A percentile compares a stretch with the other conserved stretches of the same genome.
phyloP scores from a whole-genome alignment of 2,329 filamentous ascomycete species.

The Xylariales sp. region DNA sequence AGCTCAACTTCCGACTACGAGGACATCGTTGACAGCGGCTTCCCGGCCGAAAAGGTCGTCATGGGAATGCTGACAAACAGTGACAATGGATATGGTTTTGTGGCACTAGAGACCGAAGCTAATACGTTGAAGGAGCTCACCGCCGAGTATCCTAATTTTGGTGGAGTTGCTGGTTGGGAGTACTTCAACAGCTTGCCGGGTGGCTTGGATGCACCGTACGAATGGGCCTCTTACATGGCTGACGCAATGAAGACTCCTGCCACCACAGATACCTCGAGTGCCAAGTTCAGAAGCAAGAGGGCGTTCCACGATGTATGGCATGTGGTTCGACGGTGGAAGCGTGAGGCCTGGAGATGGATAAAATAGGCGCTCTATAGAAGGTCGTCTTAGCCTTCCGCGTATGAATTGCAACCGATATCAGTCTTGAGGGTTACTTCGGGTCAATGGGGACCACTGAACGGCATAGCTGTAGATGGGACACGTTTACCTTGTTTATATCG shows the following conservation, averaged over 20 bases:
- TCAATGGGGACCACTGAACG: no score
- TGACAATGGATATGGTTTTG: conserved; percentile 59
- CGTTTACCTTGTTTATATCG: no score
- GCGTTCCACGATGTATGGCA: conserved; percentile 6
- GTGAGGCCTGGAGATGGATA: conserved; percentile 6
- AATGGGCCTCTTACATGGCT: conserved; percentile 57
- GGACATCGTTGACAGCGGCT: conserved; percentile 55
- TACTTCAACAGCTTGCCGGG: conserved; percentile 80
- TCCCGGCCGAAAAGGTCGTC: conserved; percentile 69
- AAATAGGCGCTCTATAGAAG: no score
- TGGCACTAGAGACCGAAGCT: conserved; percentile 42
- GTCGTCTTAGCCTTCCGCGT: no score
- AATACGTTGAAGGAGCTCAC: conserved; percentile 37
- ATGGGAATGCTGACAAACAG: conserved; percentile 78
- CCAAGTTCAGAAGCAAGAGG: conserved; percentile 1
- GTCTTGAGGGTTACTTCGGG: no score
- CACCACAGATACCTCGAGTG: conserved; percentile 2
- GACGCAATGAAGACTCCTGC: conserved; percentile 18
- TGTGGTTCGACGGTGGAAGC: conserved; percentile 6
- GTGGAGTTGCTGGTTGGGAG: conserved; percentile 93
- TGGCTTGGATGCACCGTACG: conserved; percentile 59
- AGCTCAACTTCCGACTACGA: conserved; percentile 44
- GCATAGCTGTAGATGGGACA: no score
- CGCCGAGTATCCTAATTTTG: conserved; percentile 62
- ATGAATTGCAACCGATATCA: no score